These are phyloP conservation scores for Erigeron philadelphicus DNA, from an alignment of 140 eudicot genomes.

Conservation along the genomic window DNA sequence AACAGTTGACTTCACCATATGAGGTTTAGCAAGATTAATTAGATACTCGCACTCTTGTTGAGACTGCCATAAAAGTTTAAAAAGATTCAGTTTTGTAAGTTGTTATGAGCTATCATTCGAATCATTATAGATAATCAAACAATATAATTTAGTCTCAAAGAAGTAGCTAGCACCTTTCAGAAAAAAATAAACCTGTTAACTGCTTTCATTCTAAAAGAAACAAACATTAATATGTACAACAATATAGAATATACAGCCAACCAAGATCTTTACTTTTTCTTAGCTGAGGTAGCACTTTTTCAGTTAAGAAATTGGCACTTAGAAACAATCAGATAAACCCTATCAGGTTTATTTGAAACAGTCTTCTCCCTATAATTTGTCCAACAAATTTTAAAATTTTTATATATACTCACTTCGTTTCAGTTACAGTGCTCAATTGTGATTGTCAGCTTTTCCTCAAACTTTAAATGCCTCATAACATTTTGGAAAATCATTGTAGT, in stretches of 20 bases:
- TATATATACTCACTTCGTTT: not conserved
- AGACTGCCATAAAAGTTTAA: constrained; percentile 44
- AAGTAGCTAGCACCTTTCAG: not conserved
- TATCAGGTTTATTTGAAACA: not conserved
- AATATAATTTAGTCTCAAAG: not conserved
- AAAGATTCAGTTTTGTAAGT: constrained; percentile 14
- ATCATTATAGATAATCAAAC: not conserved
- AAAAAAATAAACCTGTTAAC: not conserved
- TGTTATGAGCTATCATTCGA: not conserved
- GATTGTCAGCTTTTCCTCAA: not conserved
- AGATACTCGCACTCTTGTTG: constrained; percentile 78
- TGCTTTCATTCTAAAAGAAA: not conserved
- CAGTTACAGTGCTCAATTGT: not conserved
- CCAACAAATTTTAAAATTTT: not conserved
- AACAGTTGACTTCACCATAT: constrained; percentile 82
- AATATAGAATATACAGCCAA: constrained; percentile 1
- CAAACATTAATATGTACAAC: constrained; percentile 1
- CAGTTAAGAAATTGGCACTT: no score
- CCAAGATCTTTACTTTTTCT: not conserved
- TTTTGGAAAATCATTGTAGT: not conserved
- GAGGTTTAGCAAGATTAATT: constrained; percentile 82
- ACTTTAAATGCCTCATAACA: constrained; percentile 4
- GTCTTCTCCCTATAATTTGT: not conserved
- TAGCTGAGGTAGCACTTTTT: not conserved
- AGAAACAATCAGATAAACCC: constrained; percentile 5